Percentiles rank a stretch among this genome's conserved stretches.
These are phyloP conservation scores for Trapa bicornis DNA, from an alignment of 345 rosid species.

Conservation along the genomic window DNA sequence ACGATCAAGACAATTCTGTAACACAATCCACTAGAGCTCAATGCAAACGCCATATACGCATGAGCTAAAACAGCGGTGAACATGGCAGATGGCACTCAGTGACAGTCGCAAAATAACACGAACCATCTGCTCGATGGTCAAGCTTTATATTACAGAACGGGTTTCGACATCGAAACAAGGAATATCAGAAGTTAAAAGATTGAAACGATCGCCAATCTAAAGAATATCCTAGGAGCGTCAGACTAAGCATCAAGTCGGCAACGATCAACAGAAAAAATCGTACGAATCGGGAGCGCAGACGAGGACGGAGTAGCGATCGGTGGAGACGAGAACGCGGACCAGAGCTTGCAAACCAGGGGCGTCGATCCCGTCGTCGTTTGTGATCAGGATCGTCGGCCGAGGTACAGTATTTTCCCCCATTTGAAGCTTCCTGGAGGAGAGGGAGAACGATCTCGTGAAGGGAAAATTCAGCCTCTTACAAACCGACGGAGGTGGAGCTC, in stretches of 20 bases:
- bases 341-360: constrained; percentile 68
- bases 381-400: constrained; percentile 48
- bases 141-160: background rate
- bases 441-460: too few species aligned
- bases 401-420: constrained; percentile 12
- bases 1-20: background rate
- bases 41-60: background rate
- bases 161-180: background rate
- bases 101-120: background rate
- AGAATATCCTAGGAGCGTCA: background rate
- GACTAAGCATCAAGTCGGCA: background rate
- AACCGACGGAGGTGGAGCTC: too few species aligned
- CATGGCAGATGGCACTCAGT: background rate
- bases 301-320: constrained; percentile 44
- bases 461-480: too few species aligned
- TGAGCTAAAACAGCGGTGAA: background rate
- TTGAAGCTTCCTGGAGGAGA: background rate
- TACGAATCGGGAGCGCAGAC: constrained; percentile 95
- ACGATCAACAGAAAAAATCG: constrained; percentile 6
- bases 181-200: background rate
- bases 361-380: constrained; percentile 95
- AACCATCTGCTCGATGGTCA: background rate
- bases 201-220: background rate
- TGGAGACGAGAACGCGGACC: constrained; percentile 57
- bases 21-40: background rate